phyloP scores from a whole-genome alignment of 208 protist genomes.

The Leishmania lainsoni region DNA sequence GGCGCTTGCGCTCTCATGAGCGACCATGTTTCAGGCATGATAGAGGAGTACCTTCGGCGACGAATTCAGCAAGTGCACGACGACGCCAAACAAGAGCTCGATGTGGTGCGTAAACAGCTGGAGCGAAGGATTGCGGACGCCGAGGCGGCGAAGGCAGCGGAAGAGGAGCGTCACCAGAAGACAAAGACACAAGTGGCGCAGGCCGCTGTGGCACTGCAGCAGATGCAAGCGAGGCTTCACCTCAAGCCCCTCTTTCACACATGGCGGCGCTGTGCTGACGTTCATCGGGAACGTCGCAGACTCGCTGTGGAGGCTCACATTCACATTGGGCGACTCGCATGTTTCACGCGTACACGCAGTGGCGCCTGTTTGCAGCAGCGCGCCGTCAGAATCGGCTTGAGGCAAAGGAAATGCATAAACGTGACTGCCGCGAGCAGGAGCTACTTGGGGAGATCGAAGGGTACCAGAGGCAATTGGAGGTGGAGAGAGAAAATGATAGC shows the following conservation, averaged over 20 bases:
- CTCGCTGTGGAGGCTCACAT: conserved; percentile 11
- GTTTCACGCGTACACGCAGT: conserved; percentile 50
- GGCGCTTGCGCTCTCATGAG: conserved; percentile 19
- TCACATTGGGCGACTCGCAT: conserved; percentile 10
- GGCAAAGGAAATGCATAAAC: conserved; percentile 24
- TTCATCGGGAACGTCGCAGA: conserved; percentile 24
- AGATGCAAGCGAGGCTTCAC: conserved; percentile 2
- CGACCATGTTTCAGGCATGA: conserved; percentile 51
- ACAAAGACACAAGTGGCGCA: conserved; percentile 6
- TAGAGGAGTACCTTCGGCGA: conserved; percentile 64
- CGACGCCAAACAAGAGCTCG: conserved; percentile 5
- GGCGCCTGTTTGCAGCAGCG: conserved; percentile 57
- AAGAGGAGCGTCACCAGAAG: conserved; percentile 1
- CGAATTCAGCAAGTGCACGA: conserved; percentile 28
- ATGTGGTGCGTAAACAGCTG: conserved; percentile 5
- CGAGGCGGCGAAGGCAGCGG: not conserved
- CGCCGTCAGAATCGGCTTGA: conserved; percentile 35
- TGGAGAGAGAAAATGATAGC: conserved; percentile 43
- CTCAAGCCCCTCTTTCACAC: conserved; percentile 23
- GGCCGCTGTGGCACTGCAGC: conserved; percentile 5
- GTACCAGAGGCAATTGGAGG: conserved; percentile 28
- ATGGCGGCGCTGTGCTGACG: conserved; percentile 39
- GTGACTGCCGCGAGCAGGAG: conserved; percentile 48
- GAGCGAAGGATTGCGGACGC: not conserved
- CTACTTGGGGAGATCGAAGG: conserved; percentile 47